phyloP scores from a whole-genome alignment of 352 stramenopile species.

The Phytophthora rubi region DNA sequence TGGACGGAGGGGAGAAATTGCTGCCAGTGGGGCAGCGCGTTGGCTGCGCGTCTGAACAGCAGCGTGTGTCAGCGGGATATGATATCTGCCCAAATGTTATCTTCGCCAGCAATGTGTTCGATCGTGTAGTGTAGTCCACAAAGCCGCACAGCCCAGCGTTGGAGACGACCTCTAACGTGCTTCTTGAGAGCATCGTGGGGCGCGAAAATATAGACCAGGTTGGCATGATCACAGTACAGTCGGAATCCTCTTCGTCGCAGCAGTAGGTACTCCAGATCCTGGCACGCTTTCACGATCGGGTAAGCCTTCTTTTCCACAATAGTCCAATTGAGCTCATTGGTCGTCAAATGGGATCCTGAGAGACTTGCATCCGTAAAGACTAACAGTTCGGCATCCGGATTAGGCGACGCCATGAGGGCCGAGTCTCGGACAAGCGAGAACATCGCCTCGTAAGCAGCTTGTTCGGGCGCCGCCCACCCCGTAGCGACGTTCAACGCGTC shows the following conservation, averaged over 20 bases:
- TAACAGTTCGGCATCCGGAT: background rate
- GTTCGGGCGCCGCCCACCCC: background rate
- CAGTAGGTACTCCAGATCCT: background rate
- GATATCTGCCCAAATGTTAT: slow-evolving; percentile 19
- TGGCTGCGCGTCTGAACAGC: slow-evolving; percentile 11
- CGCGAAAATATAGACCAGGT: slow-evolving; percentile 4
- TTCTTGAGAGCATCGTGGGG: background rate
- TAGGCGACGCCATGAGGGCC: background rate
- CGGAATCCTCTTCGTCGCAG: background rate
- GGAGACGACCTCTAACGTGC: slow-evolving; percentile 8
- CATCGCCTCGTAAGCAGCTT: background rate
- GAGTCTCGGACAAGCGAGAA: background rate
- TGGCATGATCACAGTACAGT: slow-evolving; percentile 8
- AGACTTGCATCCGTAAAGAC: background rate
- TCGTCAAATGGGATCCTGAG: background rate
- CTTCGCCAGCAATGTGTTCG: slow-evolving; percentile 17
- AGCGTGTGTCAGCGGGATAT: slow-evolving; percentile 8
- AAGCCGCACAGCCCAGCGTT: slow-evolving; percentile 23
- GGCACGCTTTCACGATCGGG: slow-evolving; percentile 1
- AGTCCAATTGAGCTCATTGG: background rate
- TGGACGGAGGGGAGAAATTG: background rate
- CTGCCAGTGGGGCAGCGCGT: background rate
- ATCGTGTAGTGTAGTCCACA: slow-evolving; percentile 23
- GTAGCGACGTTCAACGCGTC: background rate
- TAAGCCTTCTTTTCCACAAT: background rate